Base-by-base conservation (phyloP, 2,329 filamentous ascomycete genomes). In the Curvularia sp. region DNA sequence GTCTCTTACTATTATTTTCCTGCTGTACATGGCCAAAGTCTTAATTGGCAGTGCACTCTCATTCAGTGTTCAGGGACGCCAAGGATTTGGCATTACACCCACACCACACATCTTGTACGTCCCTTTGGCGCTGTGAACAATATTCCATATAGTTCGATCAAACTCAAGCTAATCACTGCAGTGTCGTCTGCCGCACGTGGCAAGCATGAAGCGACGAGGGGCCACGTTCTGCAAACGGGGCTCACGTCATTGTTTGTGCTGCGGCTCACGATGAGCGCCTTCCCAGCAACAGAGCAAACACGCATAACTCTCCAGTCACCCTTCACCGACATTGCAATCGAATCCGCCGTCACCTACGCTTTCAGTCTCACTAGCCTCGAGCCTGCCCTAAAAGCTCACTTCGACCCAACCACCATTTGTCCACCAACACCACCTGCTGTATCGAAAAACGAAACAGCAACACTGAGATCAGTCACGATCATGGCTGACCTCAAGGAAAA, bases 401-500 rank as follows among this genome's bases (percentile, higher is more conserved):
- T 39, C 39, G 18, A 35, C 41, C 5, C 38, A 41, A 31, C 39
- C 46, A 46, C 7, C 9, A 18, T 7, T 42, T 6, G n/a, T 22
- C 13, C 8, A 24, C 35, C 33, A 20, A 33, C 48, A 28, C n/a
- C 43, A 33, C 33, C 49, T 39, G 15, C 18, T 30, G 47, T 42
- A 52, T 5, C 22, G 3, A n/a, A 9, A 2, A 39, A 20, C 24
- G 12, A 18, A 15, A 35, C 5, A 31, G 15, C 1, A 26, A 3
- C 47, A 28, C 46, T 3, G 8, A 13, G 18, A 12, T 8, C 22
- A 18, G 5, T 26, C 15, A 13, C 13, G 7, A 53, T 9, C n/a
- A 70, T 71, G 67, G 49, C 54, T 4, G 63, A 62, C 3, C 46
- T 61, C 38, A 63, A 62, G 31, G 41, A 49, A 3, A 47, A 58